Base-by-base conservation (phyloP, 768 basidiomycete genomes). In the Strobilomyces dryophilus region DNA sequence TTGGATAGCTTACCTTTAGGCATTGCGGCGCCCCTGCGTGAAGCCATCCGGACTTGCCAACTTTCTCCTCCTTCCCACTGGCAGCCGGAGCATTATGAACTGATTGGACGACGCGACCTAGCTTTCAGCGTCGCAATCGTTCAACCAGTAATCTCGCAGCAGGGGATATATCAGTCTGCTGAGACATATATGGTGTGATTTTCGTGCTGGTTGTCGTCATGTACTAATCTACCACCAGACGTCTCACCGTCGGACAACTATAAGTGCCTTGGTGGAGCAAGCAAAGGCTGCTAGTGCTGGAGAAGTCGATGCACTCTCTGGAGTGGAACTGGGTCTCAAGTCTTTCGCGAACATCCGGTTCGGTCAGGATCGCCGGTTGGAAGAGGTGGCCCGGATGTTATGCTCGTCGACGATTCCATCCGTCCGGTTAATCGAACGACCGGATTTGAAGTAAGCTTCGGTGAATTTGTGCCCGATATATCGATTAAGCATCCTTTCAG, bases 311-410 rank as follows among this genome's bases (percentile, higher is more conserved):
- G 72, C 75, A 5, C 76, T 82, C 14, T 79, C 87, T 7, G 89
- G 89, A 1, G 85, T 89, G 9, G 89, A 91, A 51, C 70, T 91
- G 5, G 82, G 83, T 46, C 68, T 84, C 35, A 80, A 85, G 44
- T 84, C 87, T 45, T 87, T 89, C 70, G 82, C 89, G 0, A 83
- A 83, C 47, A 87, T 94, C 45, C 83, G 95, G 4, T 98, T 98
- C 63, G 89, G 89, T 8, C 84, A 90, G 56, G 97, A 99, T 71
- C 80, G 88, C 18, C 79, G 95, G 35, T 67, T 99, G 31, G 89
- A 94, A 42, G 97, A 99, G 66, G 93, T 95, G 5, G 86, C 87
- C 12, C 80, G 92, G 1, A 89, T 98, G 81, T 70, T 99, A 17
- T 91, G 89, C 58, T 95, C 92, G 0, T 89, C 89, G 2, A 73